Base-by-base conservation (phyloP, 140 eudicot species). In the Stevia rebaudiana region DNA sequence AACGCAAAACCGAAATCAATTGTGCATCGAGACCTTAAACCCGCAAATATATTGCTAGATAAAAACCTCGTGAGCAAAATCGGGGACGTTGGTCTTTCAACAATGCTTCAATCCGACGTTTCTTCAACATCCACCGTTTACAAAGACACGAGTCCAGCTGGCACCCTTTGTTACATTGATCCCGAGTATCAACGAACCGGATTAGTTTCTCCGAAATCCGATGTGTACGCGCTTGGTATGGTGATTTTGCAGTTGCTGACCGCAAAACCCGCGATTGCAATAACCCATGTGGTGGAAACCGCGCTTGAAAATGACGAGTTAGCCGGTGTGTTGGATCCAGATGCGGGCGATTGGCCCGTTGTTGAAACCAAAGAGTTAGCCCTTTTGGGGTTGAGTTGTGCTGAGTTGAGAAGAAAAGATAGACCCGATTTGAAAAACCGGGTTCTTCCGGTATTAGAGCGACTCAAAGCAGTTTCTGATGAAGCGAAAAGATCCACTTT, bases 151-250 rank as follows among this genome's bases (percentile, higher is more conserved):
- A 74, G 77, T 58, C 90, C 84, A 4, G 95, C 78, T 0, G 97
- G 97, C 22, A 90, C 97, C 2, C 69, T 84, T 39, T 84, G 95
- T 74, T 90, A 90, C 58, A 90, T 90, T 11, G 97, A 90, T 58
- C 97, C 97, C 3, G 97, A 90, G 61, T 90, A 90, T 48, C 97
- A 90, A 64, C 71, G 97, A 57, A 84, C 88, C 0, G 97, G 97
- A 48, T 46, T 82, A 19, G 63, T 90, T 12, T 90, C 86, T 39
- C 77, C 83, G 17, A 84, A 84, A 66, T 84, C 95, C 0, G 97
- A 90, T 68, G 94, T 90, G 19, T 90, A 90, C 63, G 97, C 95
- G 41, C 81, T 87, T 16, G 97, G 97, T 52, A 90, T 90, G 77
- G 84, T 90, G 68, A 50, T 90, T 57, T 71, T 90, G 76, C 97